Evolutionary conservation across 345 rosid genomes (phyloP).

Genomic region (Trapa bicornis): DNA sequence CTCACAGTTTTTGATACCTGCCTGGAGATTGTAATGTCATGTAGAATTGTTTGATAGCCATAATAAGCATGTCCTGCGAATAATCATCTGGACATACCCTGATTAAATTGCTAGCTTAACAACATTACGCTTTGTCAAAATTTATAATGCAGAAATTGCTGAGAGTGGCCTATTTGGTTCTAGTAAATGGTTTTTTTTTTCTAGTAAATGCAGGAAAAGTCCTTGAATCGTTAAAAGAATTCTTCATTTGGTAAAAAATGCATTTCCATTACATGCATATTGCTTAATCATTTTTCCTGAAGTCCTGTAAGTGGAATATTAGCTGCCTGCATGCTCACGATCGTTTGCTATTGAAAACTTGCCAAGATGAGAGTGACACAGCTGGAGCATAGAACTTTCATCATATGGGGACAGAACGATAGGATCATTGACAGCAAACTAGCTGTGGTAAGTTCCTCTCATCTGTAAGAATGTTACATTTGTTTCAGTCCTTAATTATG

Average conservation of each 20-base stretch:
- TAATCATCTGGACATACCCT: not conserved
- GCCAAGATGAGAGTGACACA: constrained; percentile 11
- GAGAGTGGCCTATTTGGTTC: not conserved
- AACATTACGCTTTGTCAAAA: no score
- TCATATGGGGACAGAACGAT: constrained; percentile 91
- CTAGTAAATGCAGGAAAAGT: not conserved
- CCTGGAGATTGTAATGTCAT: not conserved
- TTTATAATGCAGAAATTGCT: not conserved
- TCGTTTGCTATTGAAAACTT: not conserved
- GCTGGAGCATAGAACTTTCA: constrained; percentile 66
- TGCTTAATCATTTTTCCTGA: not conserved
- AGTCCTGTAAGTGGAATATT: not conserved
- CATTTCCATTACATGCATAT: not conserved
- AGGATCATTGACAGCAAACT: constrained; percentile 61
- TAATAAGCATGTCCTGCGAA: not conserved
- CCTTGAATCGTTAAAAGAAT: not conserved
- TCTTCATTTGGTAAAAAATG: not conserved
- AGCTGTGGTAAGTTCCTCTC: constrained; percentile 45
- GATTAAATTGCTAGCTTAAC: not conserved
- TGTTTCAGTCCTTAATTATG: not conserved
- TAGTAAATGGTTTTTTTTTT: not conserved
- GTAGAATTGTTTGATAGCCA: not conserved
- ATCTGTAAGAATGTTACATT: not conserved
- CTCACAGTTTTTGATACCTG: not conserved
- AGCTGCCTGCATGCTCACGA: not conserved